phyloP scores from a whole-genome alignment of 1,284 basidiomycete genomes.

The Tilletiopsis washingtonensis region DNA sequence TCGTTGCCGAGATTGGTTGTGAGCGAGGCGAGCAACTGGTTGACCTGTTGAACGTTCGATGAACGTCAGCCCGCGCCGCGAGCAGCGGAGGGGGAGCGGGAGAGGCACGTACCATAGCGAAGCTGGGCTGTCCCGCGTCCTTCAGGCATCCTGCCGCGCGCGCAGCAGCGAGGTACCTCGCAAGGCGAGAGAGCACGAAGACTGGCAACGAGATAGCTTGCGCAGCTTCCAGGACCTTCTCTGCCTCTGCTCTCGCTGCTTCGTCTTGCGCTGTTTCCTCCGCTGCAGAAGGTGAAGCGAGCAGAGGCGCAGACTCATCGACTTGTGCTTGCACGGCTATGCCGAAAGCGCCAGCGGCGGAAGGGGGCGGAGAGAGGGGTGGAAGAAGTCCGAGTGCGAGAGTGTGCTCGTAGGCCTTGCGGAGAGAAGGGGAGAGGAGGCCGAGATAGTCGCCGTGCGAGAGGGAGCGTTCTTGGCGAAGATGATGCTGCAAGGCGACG shows the following conservation, averaged over 20 bases:
- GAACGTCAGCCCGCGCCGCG: too few species aligned
- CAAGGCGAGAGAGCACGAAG: conserved; percentile 16
- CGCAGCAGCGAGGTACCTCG: conserved; percentile 14
- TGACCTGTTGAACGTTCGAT: too few species aligned
- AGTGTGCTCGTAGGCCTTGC: neutral
- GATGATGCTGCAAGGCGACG: neutral
- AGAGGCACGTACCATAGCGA: too few species aligned
- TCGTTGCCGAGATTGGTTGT: conserved; percentile 73
- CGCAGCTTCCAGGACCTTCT: neutral
- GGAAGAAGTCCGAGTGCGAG: conserved; percentile 2
- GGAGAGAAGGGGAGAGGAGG: neutral
- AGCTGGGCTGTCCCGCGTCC: conserved; percentile 21
- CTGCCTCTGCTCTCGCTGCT: too few species aligned
- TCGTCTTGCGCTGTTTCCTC: too few species aligned
- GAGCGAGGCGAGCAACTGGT: conserved; percentile 54
- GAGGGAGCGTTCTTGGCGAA: neutral
- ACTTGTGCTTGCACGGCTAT: too few species aligned
- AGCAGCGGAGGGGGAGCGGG: too few species aligned
- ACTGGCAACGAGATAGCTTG: conserved; percentile 6
- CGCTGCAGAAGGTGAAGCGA: too few species aligned
- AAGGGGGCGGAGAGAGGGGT: neutral
- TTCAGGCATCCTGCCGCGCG: conserved; percentile 16
- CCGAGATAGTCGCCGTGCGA: neutral
- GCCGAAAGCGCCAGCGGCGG: too few species aligned
- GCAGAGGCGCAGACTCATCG: too few species aligned